Base-by-base conservation (phyloP, 208 protist genomes). In the Wallacemonas sp. region DNA sequence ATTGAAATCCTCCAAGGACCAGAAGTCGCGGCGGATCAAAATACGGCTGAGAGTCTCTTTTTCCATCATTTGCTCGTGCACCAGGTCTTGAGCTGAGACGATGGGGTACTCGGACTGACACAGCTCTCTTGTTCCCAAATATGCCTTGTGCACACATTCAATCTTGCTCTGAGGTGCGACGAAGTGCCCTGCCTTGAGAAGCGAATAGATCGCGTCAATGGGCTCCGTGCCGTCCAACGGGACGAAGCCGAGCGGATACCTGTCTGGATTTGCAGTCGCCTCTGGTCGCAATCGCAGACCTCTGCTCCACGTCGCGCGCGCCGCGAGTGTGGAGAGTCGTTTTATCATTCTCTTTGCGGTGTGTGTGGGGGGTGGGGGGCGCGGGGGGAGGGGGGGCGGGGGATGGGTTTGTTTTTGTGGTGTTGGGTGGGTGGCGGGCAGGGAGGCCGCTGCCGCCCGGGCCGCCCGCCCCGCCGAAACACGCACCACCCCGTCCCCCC, bases 21-120 rank as follows among this genome's bases (percentile, higher is more conserved):
- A 96, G 63, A 96, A 96, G 61, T 94, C 86, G n/a, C 91, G 73
- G 27, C 72, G 74, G 54, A 96, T 92, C 9, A 96, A 70, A 23
- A 96, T 66, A 2, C 79, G 80, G 26, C 71, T 76, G 27, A 80
- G 72, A 2, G 94, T 38, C 58, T 96, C 88, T 41, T 79, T 82
- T 58, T 90, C 69, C 16, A 63, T 46, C 1, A 80, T 21, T 11
- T 83, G 63, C 39, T 73, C 23, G 17, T 34, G 65, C 5, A 89
- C 66, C 8, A 94, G 32, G 67, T 96, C 90, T 44, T 85, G 54
- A 1, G 65, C 41, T 2, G 72, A 60, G 1, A 88, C 33, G 16
- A 88, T 43, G 17, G 90, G 90, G 54, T 88, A 86, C 60, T 96
- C 87, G 11, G 83, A 81, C 9, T 73, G 56, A 19, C 78, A 81